phyloP scores from a whole-genome alignment of 805 yeast species.

The Zygoascus flipseniorum region DNA sequence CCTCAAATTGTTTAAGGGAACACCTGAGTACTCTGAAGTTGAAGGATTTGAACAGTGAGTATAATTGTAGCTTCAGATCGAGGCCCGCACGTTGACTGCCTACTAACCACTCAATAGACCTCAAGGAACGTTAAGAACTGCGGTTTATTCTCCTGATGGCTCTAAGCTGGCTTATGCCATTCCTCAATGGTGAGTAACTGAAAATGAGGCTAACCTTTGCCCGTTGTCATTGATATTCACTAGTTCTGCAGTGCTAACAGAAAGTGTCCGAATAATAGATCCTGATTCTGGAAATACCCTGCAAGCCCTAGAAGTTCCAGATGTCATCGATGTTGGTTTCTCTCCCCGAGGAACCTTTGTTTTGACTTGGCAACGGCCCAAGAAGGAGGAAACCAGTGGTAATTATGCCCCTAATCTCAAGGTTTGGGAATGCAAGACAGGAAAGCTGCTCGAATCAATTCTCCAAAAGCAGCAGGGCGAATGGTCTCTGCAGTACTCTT shows the following conservation, averaged over 20 bases:
- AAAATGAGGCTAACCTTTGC: neutral
- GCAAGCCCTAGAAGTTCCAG: constrained; percentile 46
- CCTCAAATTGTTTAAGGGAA: constrained; percentile 10
- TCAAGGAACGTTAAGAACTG: constrained; percentile 11
- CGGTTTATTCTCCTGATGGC: constrained; percentile 17
- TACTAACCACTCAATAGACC: constrained; percentile 6
- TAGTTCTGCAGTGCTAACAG: too few species aligned
- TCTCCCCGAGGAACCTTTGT: constrained; percentile 82
- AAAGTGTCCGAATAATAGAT: constrained; percentile 45
- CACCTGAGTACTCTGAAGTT: constrained; percentile 13
- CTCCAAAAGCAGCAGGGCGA: constrained; percentile 66
- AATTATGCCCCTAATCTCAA: constrained; percentile 72
- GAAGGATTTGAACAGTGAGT: constrained; percentile 13
- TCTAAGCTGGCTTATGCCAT: constrained; percentile 14
- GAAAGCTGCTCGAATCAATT: constrained; percentile 49
- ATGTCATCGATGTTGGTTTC: constrained; percentile 74
- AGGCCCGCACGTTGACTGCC: neutral
- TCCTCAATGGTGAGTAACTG: constrained; percentile 4
- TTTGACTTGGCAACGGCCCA: constrained; percentile 86
- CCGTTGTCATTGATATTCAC: neutral
- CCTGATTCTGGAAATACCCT: constrained; percentile 44
- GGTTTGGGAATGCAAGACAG: constrained; percentile 52
- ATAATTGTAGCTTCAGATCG: neutral
- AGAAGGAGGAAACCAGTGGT: constrained; percentile 59
- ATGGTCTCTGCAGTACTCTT: constrained; percentile 84